phyloP scores from a whole-genome alignment of 371 early-diverging fungal species.

The Apophysomyces elegans region DNA sequence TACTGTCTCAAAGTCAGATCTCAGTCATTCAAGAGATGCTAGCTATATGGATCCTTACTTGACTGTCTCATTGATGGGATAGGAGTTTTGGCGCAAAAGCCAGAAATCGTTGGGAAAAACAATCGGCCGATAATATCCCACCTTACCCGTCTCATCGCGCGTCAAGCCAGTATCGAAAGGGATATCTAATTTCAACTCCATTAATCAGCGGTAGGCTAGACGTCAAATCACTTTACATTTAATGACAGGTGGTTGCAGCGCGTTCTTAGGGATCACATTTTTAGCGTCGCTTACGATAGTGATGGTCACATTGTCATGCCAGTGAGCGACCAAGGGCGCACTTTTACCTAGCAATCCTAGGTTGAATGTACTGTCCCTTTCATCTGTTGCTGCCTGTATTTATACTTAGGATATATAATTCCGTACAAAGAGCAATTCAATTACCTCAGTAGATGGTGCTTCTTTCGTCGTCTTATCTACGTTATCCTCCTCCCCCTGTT shows the following conservation, averaged over 20 bases:
- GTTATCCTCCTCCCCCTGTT: constrained; percentile 45
- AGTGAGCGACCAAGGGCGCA: constrained; percentile 76
- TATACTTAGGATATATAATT: background rate
- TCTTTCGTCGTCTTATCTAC: background rate
- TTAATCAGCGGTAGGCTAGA: background rate
- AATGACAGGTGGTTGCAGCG: constrained; percentile 56
- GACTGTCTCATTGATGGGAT: constrained; percentile 77
- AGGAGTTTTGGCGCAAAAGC: constrained; percentile 75
- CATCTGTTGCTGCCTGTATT: constrained; percentile 27
- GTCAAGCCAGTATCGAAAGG: constrained; percentile 39
- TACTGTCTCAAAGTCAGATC: constrained; percentile 31
- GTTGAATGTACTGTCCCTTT: constrained; percentile 18
- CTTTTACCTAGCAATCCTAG: constrained; percentile 34
- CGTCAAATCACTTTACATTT: constrained; percentile 43
- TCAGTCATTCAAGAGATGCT: background rate
- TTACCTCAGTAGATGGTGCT: too few species aligned
- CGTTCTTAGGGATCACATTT: constrained; percentile 47
- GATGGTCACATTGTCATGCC: constrained; percentile 86
- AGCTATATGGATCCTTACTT: constrained; percentile 37
- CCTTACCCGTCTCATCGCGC: constrained; percentile 42
- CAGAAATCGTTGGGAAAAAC: constrained; percentile 89
- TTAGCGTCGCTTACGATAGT: constrained; percentile 60
- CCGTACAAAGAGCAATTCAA: too few species aligned
- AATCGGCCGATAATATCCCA: constrained; percentile 72
- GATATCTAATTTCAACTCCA: constrained; percentile 43